Evolutionary conservation across 75 land plant species (phyloP).

Genomic region (Selaginella tamariscina): DNA sequence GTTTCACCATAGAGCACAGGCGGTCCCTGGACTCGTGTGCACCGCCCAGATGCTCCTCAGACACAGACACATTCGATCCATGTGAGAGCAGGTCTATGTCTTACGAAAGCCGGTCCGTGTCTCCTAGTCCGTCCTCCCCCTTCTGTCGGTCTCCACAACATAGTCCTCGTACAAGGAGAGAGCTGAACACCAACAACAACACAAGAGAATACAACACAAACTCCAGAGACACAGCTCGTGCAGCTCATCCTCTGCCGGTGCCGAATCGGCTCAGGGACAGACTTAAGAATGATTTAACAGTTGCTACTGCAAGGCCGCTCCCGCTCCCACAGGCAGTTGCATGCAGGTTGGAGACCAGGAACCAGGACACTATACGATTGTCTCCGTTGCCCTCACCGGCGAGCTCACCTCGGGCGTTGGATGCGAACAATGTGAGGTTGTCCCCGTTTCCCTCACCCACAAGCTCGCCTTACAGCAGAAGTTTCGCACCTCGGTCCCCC

Average conservation of each 20-base stretch:
- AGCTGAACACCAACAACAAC: neutral
- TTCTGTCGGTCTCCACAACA: neutral
- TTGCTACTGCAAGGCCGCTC: too few relatives aligned
- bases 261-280: too few relatives aligned
- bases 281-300: too few relatives aligned
- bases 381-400: neutral
- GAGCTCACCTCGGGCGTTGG: neutral
- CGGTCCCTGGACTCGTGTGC: neutral
- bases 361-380: too few relatives aligned
- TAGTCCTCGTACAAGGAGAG: neutral
- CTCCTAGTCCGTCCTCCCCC: neutral
- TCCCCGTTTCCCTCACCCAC: neutral
- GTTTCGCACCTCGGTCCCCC: constrained; percentile 1
- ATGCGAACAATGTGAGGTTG: too few relatives aligned
- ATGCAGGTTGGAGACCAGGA: too few relatives aligned
- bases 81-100: neutral
- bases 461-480: too few relatives aligned
- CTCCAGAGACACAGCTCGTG: neutral
- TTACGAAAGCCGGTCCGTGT: neutral
- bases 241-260: neutral
- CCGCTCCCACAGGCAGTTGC: too few relatives aligned
- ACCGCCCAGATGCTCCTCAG: too few relatives aligned
- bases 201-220: neutral
- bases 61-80: too few relatives aligned
- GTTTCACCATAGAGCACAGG: neutral